Evolutionary conservation across 2,329 filamentous ascomycete species (phyloP).

Genomic region (Trichoderma aggressivum): DNA sequence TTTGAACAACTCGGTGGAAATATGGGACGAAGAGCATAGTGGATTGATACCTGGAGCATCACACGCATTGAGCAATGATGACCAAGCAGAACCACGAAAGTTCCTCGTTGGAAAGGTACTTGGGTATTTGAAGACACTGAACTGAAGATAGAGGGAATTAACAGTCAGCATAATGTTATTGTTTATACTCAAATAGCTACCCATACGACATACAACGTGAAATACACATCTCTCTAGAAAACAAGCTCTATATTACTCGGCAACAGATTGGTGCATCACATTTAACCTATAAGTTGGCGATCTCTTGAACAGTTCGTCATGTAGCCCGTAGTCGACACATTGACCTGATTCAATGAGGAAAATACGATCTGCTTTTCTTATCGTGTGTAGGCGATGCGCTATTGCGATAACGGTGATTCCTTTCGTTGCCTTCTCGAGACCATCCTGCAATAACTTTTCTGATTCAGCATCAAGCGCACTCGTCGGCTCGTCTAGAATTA

Average conservation of each 20-base stretch:
- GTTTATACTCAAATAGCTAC: neutral
- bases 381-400: neutral
- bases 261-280: neutral
- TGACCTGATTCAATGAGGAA: neutral
- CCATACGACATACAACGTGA: neutral
- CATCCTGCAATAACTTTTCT: constrained; percentile 56
- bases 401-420: neutral
- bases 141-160: neutral
- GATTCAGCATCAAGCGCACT: constrained; percentile 63
- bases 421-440: constrained; percentile 42
- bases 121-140: neutral
- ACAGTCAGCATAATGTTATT: neutral
- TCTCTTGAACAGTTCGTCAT: neutral
- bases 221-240: neutral
- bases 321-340: neutral
- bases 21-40: constrained; percentile 48
- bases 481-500: constrained; percentile 70
- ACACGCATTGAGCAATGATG: constrained; percentile 47
- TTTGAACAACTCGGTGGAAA: constrained; percentile 29
- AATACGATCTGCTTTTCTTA: neutral
- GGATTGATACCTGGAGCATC: constrained; percentile 46
- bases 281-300: neutral
- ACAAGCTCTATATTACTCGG: neutral
- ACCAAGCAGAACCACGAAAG: constrained; percentile 40
- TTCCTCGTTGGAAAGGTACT: neutral